A percentile compares a stretch with the other conserved stretches of the same genome.
Evolutionary conservation across 495 filamentous ascomycete species (phyloP).

Genomic region (Aeminium ludgeri): DNA sequence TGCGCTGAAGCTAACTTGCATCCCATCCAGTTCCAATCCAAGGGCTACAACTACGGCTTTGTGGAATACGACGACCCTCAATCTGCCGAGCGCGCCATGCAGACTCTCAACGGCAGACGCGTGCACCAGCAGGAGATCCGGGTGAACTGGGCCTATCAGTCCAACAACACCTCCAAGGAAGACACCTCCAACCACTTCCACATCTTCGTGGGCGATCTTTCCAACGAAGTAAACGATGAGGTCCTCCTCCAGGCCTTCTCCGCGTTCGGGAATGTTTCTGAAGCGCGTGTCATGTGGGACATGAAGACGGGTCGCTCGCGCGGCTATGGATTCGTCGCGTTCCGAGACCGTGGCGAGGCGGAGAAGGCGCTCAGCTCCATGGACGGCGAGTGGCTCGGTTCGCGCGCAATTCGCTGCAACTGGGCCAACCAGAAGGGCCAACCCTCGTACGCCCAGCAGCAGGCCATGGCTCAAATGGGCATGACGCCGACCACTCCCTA

Average conservation of each 20-base stretch:
- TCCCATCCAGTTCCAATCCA: conserved; percentile 51
- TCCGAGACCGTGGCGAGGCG: conserved; percentile 83
- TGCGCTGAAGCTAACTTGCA: too few relatives aligned
- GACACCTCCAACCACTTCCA: conserved; percentile 98
- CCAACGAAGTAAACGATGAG: conserved; percentile 98
- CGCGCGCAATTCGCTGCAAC: conserved; percentile 96
- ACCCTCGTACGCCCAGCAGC: conserved; percentile 92
- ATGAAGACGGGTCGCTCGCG: conserved; percentile 99
- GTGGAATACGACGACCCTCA: conserved; percentile 97
- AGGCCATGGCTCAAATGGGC: conserved; percentile 92
- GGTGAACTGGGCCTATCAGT: conserved; percentile 99
- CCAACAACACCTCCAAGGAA: conserved; percentile 86
- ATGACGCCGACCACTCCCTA: conserved; percentile 96
- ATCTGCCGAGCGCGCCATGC: conserved; percentile 91
- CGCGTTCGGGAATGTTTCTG: conserved; percentile 91
- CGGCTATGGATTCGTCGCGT: conserved; percentile 96
- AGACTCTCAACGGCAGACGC: conserved; percentile 83
- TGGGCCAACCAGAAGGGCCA: conserved; percentile 99
- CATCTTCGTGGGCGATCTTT: conserved; percentile 96
- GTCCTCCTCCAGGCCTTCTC: conserved; percentile 89
- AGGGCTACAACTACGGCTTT: conserved; percentile 98
- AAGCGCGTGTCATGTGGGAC: conserved; percentile 99
- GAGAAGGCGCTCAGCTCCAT: conserved; percentile 94
- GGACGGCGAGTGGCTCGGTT: conserved; percentile 99
- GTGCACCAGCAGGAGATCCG: conserved; percentile 98